A percentile compares a stretch with the other conserved stretches of the same genome.
phyloP scores from a whole-genome alignment of 2,329 filamentous ascomycete species.

The Lasiodiplodia sp. region DNA sequence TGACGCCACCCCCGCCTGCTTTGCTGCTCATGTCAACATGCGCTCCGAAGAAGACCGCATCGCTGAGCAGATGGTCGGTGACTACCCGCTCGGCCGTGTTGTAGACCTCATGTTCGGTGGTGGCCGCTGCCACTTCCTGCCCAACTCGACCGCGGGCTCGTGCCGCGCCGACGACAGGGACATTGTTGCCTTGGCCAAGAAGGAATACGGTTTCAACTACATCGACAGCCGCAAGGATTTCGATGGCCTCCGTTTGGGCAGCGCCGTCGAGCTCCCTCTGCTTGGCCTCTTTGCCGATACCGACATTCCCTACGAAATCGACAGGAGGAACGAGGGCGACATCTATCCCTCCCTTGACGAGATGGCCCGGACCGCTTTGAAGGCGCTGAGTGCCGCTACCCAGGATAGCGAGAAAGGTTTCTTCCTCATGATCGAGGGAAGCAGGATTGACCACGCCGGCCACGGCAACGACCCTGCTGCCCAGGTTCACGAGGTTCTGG shows the following conservation, averaged over 20 bases:
- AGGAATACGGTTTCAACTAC: slow-evolving; percentile 79
- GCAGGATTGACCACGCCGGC: slow-evolving; percentile 93
- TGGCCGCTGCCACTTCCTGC: slow-evolving; percentile 90
- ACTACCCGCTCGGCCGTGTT: slow-evolving; percentile 83
- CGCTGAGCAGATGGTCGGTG: slow-evolving; percentile 88
- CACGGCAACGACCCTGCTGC: slow-evolving; percentile 64
- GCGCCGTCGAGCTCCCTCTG: slow-evolving; percentile 76
- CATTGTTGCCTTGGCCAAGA: slow-evolving; percentile 74
- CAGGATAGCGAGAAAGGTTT: slow-evolving; percentile 87
- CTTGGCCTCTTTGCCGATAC: slow-evolving; percentile 82
- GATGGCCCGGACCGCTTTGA: slow-evolving; percentile 85
- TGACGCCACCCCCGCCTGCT: slow-evolving; percentile 95
- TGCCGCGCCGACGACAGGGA: slow-evolving; percentile 83
- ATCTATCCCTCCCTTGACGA: slow-evolving; percentile 88
- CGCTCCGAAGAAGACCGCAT: slow-evolving; percentile 88
- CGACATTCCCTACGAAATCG: slow-evolving; percentile 93
- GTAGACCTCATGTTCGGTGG: slow-evolving; percentile 95
- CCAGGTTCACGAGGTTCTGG: slow-evolving; percentile 83
- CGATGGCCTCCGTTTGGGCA: slow-evolving; percentile 73
- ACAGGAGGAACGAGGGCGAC: slow-evolving; percentile 79
- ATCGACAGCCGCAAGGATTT: slow-evolving; percentile 76
- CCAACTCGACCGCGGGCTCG: slow-evolving; percentile 80
- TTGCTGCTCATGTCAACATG: slow-evolving; percentile 84
- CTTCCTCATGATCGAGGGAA: slow-evolving; percentile 98
- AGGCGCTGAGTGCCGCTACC: slow-evolving; percentile 81